Base-by-base conservation (phyloP, 495 filamentous ascomycete genomes). In the Aspergillus saccharolyticus region DNA sequence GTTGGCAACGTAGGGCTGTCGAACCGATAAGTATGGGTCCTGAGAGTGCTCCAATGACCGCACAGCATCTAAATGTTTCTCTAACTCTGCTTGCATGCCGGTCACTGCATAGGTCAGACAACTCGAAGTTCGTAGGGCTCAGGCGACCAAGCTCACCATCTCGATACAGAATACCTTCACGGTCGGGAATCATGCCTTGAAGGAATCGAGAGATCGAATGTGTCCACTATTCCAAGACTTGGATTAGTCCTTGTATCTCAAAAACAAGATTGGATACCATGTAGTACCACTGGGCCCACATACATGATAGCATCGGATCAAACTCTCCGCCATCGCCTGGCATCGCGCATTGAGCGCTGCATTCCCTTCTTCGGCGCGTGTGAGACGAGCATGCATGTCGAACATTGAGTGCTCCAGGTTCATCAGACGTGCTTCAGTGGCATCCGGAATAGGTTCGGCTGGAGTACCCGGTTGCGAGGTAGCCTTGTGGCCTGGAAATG, bases 401-500 rank as follows among this genome's bases (percentile, higher is more conserved):
- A 88, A 92, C 18, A 96, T 68, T 8, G 82, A 83, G 66, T 95
- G 86, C 68, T 98, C 94, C 33, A 98, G 74, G 55, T 79, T 79
- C 67, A 81, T 78, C 56, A 97, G 71, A 62, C 91, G 81, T 17
- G 83, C 83, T 66, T 97, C 93, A 24, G 83, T 77, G 22, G 88
- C 82, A 66, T 94, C 85, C 16, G 85, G 84, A 67, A 89, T 85
- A 21, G 89, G 86, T 65, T 96, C 90, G 17, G 87, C 87, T 3
- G 92, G 90, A 18, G 90, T 92, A 15, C 88, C 89, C 43, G 90
- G 90, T 62, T 91, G 88, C 30, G 89, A 87, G 19, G 83, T 78
- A 25, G 85, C 74, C 69, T 92, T 91, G 59, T 92, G 88, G 19
- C 80, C 68, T 44, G 88, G 88, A 74, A 90, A 96, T 39, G 94